These are phyloP conservation scores for Xylariomycetidae sp. DNA, from an alignment of 2,329 filamentous ascomycete species.

Conservation along the genomic window DNA sequence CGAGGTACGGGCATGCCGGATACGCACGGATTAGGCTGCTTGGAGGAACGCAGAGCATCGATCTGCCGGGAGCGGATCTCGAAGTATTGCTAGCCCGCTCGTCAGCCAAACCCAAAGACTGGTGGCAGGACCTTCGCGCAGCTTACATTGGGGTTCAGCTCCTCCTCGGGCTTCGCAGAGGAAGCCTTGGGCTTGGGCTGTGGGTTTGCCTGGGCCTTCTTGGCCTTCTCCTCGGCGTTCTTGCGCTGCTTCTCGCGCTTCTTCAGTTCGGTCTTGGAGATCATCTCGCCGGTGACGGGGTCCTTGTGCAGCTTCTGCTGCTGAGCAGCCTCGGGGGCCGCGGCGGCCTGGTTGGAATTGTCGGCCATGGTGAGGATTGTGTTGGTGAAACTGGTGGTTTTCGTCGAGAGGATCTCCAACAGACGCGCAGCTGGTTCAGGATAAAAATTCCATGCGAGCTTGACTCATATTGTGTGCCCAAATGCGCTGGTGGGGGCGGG, in stretches of 20 bases:
- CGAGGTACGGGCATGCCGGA: neutral
- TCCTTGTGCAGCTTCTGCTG: conserved; percentile 86
- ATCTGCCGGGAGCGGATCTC: conserved; percentile 86
- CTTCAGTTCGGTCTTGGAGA: conserved; percentile 88
- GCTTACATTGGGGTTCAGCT: conserved; percentile 65
- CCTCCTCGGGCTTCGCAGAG: conserved; percentile 54
- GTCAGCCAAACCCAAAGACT: conserved; percentile 4
- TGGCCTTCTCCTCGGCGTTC: conserved; percentile 80
- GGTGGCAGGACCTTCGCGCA: neutral
- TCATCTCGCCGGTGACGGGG: conserved; percentile 83
- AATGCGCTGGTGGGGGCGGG: too few relatives aligned
- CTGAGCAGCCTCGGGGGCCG: too few relatives aligned
- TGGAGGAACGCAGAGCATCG: conserved; percentile 65
- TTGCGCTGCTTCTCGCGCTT: conserved; percentile 88
- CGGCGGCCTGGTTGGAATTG: too few relatives aligned
- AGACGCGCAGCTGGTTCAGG: too few relatives aligned
- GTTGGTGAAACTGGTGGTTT: too few relatives aligned
- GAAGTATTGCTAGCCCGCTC: conserved; percentile 58
- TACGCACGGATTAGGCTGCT: conserved; percentile 57
- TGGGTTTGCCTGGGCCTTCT: too few relatives aligned
- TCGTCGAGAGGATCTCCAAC: too few relatives aligned
- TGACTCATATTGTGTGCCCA: too few relatives aligned
- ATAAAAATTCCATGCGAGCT: too few relatives aligned
- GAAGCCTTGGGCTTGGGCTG: too few relatives aligned
- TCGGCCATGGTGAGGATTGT: too few relatives aligned